These are phyloP conservation scores for Psilocybe tampanensis DNA, from an alignment of 768 basidiomycete species.

Conservation along the genomic window DNA sequence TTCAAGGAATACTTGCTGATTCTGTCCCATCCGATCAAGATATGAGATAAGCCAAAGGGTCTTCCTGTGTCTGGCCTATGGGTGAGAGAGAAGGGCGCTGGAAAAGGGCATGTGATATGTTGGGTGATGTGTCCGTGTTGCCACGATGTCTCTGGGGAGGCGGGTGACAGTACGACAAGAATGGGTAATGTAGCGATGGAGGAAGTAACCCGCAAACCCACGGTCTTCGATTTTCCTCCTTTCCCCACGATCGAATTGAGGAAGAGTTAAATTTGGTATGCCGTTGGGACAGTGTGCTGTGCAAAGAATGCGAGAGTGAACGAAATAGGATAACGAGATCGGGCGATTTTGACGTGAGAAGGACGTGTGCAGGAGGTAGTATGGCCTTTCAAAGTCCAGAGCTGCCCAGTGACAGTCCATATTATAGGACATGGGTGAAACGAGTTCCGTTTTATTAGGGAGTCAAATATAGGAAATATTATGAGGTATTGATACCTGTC, in stretches of 20 bases:
- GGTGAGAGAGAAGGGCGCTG: not conserved
- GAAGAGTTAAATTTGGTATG: conserved; percentile 9
- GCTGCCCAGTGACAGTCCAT: not conserved
- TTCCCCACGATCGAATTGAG: conserved; percentile 15
- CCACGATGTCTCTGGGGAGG: conserved; percentile 22
- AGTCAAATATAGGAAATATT: not conserved
- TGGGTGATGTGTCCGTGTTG: conserved; percentile 3
- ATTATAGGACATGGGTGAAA: not conserved
- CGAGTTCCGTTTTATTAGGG: conserved; percentile 1
- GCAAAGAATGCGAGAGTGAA: conserved; percentile 6
- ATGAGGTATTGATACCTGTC: not conserved
- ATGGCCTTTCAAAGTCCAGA: not conserved
- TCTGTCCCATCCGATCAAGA: conserved; percentile 7
- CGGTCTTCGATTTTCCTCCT: not conserved
- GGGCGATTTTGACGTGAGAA: conserved; percentile 16
- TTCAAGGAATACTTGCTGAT: not conserved
- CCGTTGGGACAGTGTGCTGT: conserved; percentile 3
- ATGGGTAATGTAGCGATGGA: conserved; percentile 10
- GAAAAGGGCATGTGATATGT: conserved; percentile 15
- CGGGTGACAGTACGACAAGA: conserved; percentile 10
- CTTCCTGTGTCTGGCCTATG: not conserved
- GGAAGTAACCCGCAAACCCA: conserved; percentile 4
- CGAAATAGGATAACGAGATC: conserved; percentile 7
- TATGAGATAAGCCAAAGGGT: not conserved
- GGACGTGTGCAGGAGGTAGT: no score